Evolutionary conservation across 2,329 filamentous ascomycete genomes (phyloP).

Genomic region (Diaporthe vexans): DNA sequence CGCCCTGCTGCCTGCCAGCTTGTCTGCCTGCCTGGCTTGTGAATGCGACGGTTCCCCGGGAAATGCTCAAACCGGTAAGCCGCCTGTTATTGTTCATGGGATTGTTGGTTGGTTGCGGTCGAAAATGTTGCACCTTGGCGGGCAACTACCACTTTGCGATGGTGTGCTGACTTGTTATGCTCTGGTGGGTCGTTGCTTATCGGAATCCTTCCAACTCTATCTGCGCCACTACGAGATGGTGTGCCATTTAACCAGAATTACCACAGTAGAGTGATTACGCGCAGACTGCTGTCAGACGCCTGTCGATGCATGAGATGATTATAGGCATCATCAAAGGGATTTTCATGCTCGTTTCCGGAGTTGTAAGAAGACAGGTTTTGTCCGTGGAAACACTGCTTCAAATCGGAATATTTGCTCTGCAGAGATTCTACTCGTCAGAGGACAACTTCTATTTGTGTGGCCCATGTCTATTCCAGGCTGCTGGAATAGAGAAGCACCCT

Average conservation of each 20-base stretch:
- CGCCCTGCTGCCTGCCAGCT: not conserved
- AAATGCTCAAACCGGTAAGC: slow-evolving; percentile 12
- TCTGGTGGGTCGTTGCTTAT: not conserved
- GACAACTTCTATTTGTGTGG: not conserved
- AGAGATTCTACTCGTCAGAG: not conserved
- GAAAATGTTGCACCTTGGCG: not conserved
- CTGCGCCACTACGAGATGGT: not conserved
- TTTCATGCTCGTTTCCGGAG: too few relatives aligned
- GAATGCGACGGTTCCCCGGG: not conserved
- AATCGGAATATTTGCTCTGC: not conserved
- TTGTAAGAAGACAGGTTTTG: not conserved
- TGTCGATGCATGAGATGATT: not conserved
- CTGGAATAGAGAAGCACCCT: not conserved
- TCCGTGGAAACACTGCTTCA: not conserved
- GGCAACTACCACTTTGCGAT: not conserved
- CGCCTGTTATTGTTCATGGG: not conserved
- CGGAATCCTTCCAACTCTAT: slow-evolving; percentile 1
- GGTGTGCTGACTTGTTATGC: slow-evolving; percentile 3
- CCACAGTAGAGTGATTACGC: not conserved
- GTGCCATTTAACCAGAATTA: not conserved
- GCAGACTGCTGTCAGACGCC: not conserved
- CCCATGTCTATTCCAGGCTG: too few relatives aligned
- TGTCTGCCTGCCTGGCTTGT: slow-evolving; percentile 22
- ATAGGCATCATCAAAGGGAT: not conserved
- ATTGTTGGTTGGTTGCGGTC: not conserved